Conservation (phyloP, 306 rosid genomes). For the Vachellia collinsii region DNA sequence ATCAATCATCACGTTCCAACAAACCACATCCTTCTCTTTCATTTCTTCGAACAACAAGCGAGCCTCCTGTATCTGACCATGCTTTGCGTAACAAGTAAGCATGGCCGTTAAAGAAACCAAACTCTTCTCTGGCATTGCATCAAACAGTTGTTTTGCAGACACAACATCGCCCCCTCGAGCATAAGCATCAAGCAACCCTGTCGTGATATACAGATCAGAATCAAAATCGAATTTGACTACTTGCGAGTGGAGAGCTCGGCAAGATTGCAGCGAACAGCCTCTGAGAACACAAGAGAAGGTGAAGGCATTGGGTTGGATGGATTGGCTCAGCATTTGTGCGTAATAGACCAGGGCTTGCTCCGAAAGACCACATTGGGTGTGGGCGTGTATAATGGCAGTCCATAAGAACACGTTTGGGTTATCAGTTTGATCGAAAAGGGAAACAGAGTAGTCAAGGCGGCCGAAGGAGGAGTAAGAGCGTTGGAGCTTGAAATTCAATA, state of each 20-base stretch:
- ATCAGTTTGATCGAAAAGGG: constrained; percentile 60
- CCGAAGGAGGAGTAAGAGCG: constrained; percentile 76
- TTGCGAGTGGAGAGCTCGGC: constrained; percentile 59
- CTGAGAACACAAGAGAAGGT: constrained; percentile 68
- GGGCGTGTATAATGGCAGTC: constrained; percentile 66
- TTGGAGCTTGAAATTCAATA: constrained; percentile 84
- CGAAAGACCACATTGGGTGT: constrained; percentile 53
- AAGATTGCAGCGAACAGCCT: constrained; percentile 44
- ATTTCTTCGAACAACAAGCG: constrained; percentile 57
- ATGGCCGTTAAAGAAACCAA: constrained; percentile 67
- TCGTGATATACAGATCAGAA: constrained; percentile 60
- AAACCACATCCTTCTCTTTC: constrained; percentile 61
- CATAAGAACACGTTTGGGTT: constrained; percentile 63
- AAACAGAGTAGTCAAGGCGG: constrained; percentile 66
- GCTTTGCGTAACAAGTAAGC: constrained; percentile 67
- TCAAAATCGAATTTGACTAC: constrained; percentile 50
- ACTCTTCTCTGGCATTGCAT: constrained; percentile 65
- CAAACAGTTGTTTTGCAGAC: constrained; percentile 66
- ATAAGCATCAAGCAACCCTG: constrained; percentile 65
- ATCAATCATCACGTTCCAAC: constrained; percentile 90
- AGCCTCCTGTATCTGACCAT: constrained; percentile 64
- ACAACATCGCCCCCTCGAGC: constrained; percentile 63
- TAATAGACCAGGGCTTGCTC: constrained; percentile 57
- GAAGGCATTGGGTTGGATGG: constrained; percentile 67
- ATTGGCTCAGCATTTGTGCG: constrained; percentile 55